Evolutionary conservation across 176 grass and related monocot species (phyloP), one percentile per base, ranked within the genome.

Genomic region (Urochloa ruziziensis): DNA sequence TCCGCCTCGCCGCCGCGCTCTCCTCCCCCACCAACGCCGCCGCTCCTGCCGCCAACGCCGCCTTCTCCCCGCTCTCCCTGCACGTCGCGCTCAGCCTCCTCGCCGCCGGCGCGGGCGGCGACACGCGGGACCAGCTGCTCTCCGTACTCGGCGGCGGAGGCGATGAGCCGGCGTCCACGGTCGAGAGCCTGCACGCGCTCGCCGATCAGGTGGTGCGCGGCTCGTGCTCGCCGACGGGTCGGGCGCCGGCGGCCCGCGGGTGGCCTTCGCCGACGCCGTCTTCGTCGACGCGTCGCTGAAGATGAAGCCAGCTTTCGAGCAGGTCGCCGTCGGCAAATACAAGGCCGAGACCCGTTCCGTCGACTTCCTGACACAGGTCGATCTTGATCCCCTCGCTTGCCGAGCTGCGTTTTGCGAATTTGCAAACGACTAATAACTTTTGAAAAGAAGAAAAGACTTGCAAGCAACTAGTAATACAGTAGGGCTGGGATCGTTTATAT

Each of bases 41-140:
- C 71, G n/a, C 11, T 37, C 28, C 44, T n/a, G 10, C 46, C 10
- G 15, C 13, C 29, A 97, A 97, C 85, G 27, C 83, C 27, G 91
- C 75, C 43, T 94, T 97, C 87, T 97, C 89, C 29, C 91, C 91
- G 60, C 82, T 97, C 10, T 94, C 94, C 24, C 64, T 97, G 71
- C 91, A 97, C 51, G 70, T 87, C 42, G 85, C 85, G 8, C 94
- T 97, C 87, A 81, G 87, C 89, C 89, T 97, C 46, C 46, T 94
- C 25, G 85, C 87, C n/a, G 87, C 87, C 15, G 89, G 91, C 28
- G 59, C 89, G 0, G 89, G 82, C 23, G 89, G 89, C 28, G 58
- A 74, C 39, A 94, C 94, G 52, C 85, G 86, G 29, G 82, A 91
- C 65, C 87, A 94, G 23, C 54, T 57, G 37, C 62, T 94, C 36